Evolutionary conservation across 495 filamentous ascomycete genomes (phyloP).

Genomic region (Penicillium ucsense): DNA sequence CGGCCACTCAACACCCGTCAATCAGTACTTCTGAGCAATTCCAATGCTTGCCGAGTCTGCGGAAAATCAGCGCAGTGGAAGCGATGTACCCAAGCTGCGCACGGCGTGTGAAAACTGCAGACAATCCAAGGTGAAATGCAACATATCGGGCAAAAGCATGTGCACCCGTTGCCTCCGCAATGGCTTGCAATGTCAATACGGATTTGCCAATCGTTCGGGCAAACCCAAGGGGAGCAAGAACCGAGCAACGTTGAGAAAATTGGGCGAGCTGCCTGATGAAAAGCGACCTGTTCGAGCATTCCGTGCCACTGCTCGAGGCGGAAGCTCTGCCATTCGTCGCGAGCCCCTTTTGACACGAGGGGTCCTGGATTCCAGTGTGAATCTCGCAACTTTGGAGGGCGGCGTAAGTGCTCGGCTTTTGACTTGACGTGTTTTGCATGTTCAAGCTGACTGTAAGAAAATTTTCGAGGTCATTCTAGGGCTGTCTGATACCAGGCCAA

Average conservation of each 20-base stretch:
- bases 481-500: slow-evolving; percentile 13
- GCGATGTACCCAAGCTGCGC: slow-evolving; percentile 31
- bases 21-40: too few relatives aligned
- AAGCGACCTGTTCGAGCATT: slow-evolving; percentile 16
- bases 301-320: slow-evolving; percentile 9
- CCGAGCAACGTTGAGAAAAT: slow-evolving; percentile 32
- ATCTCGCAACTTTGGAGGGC: slow-evolving; percentile 11
- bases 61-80: slow-evolving; percentile 12
- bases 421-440: too few relatives aligned
- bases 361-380: background rate
- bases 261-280: slow-evolving; percentile 31
- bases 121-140: slow-evolving; percentile 41
- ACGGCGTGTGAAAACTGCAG: slow-evolving; percentile 39
- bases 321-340: slow-evolving; percentile 5
- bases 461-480: background rate
- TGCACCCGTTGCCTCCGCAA: slow-evolving; percentile 37
- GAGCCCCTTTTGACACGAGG: slow-evolving; percentile 3
- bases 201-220: slow-evolving; percentile 37
- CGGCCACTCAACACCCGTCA: too few relatives aligned
- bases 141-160: slow-evolving; percentile 29
- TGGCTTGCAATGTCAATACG: slow-evolving; percentile 35
- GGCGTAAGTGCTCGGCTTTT: slow-evolving; percentile 8
- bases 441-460: too few relatives aligned
- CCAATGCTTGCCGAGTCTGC: slow-evolving; percentile 28
- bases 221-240: slow-evolving; percentile 43